Percentiles rank a stretch among this genome's conserved stretches.
Evolutionary conservation across 2,329 filamentous ascomycete species (phyloP).

Genomic region (Nemania sp.): DNA sequence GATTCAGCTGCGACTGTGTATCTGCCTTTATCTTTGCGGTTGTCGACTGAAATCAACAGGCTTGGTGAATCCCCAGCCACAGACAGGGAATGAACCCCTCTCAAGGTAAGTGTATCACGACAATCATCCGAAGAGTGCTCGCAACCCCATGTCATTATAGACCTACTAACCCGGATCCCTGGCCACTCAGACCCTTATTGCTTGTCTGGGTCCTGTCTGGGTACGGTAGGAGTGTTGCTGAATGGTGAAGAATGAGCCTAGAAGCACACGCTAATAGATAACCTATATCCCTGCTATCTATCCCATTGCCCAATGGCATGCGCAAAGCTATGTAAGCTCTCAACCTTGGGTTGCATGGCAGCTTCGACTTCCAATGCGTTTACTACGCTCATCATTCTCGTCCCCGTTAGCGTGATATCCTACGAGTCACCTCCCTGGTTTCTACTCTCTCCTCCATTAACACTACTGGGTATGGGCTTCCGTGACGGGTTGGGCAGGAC

Average conservation of each 20-base stretch:
- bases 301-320: constrained; percentile 52
- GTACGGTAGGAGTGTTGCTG: not conserved
- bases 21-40: not conserved
- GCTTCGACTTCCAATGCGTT: constrained; percentile 54
- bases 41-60: not conserved
- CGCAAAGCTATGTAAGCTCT: constrained; percentile 67
- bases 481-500: constrained; percentile 55
- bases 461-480: constrained; percentile 68
- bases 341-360: constrained; percentile 59
- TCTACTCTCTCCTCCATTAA: constrained; percentile 65
- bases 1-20: not conserved
- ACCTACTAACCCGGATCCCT: not conserved
- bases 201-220: too few relatives aligned
- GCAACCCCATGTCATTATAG: not conserved
- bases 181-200: constrained; percentile 1
- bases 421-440: constrained; percentile 59
- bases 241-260: not conserved
- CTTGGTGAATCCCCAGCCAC: not conserved
- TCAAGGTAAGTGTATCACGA: not conserved
- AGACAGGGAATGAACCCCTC: constrained; percentile 1
- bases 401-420: constrained; percentile 62
- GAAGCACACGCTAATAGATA: not conserved
- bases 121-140: not conserved
- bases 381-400: constrained; percentile 44
- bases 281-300: constrained; percentile 62